Evolutionary conservation across 257 asterid species (phyloP).

Genomic region (Solanum boliviense): DNA sequence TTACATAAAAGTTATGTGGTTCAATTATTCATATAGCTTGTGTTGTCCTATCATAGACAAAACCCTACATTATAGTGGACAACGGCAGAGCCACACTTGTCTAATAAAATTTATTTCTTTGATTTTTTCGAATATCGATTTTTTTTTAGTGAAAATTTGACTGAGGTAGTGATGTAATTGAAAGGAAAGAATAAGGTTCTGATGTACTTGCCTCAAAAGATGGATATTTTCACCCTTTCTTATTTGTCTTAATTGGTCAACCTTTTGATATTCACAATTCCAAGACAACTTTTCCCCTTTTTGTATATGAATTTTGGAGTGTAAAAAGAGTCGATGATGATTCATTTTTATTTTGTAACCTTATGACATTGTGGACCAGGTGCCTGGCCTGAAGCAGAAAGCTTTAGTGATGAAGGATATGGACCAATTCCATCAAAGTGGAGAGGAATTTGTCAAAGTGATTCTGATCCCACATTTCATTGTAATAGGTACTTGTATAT

Average conservation of each 20-base stretch:
- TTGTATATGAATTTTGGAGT: background rate
- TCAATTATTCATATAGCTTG: background rate
- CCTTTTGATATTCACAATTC: background rate
- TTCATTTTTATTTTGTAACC: background rate
- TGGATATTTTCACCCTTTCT: background rate
- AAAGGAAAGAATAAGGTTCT: background rate
- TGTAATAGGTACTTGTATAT: constrained; percentile 57
- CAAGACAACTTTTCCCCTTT: background rate
- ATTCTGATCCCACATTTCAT: constrained; percentile 42
- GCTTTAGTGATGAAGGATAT: constrained; percentile 56
- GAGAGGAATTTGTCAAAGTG: constrained; percentile 78
- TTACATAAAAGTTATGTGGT: background rate
- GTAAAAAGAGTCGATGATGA: background rate
- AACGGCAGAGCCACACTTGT: background rate
- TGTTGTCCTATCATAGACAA: background rate
- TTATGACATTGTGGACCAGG: constrained; percentile 29
- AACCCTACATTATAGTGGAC: background rate
- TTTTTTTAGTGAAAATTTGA: background rate
- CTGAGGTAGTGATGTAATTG: background rate
- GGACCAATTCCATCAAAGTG: constrained; percentile 83
- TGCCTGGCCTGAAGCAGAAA: constrained; percentile 82
- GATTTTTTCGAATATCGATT: background rate
- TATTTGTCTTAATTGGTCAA: background rate
- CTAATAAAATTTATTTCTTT: background rate
- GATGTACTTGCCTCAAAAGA: background rate